These are phyloP conservation scores for Davidsoniella neocaledoniae DNA, from an alignment of 2,329 filamentous ascomycete genomes.

Conservation along the genomic window DNA sequence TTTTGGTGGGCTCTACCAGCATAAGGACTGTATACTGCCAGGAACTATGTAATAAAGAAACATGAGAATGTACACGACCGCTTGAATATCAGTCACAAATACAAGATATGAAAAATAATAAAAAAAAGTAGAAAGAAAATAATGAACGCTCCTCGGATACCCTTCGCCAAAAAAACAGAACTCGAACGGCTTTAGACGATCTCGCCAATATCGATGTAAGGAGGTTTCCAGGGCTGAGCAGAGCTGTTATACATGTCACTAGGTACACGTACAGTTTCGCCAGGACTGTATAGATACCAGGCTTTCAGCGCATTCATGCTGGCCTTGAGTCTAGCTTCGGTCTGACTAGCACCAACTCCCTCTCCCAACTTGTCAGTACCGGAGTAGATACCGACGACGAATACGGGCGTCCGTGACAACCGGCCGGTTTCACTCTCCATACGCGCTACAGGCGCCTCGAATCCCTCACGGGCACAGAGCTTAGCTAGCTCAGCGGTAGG, in stretches of 20 bases:
- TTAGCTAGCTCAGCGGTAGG: slow-evolving; percentile 70
- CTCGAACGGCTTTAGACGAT: slow-evolving; percentile 30
- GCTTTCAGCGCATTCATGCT: slow-evolving; percentile 73
- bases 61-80: slow-evolving; percentile 12
- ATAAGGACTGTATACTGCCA: neutral
- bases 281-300: slow-evolving; percentile 92
- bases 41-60: neutral
- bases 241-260: slow-evolving; percentile 50
- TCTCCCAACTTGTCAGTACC: slow-evolving; percentile 85
- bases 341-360: slow-evolving; percentile 61
- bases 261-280: slow-evolving; percentile 44
- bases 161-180: neutral
- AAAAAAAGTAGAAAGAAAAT: neutral
- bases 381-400: slow-evolving; percentile 84
- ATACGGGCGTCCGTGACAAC: slow-evolving; percentile 70
- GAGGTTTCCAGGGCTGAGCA: slow-evolving; percentile 47
- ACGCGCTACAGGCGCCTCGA: slow-evolving; percentile 71
- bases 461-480: slow-evolving; percentile 76
- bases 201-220: slow-evolving; percentile 55
- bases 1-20: neutral
- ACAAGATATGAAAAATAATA: neutral
- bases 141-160: neutral
- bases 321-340: slow-evolving; percentile 62
- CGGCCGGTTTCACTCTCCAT: slow-evolving; percentile 85
- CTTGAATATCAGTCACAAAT: neutral